These are phyloP conservation scores for Lolium perenne DNA, from an alignment of 176 grass and related monocot species.

Conservation along the genomic window DNA sequence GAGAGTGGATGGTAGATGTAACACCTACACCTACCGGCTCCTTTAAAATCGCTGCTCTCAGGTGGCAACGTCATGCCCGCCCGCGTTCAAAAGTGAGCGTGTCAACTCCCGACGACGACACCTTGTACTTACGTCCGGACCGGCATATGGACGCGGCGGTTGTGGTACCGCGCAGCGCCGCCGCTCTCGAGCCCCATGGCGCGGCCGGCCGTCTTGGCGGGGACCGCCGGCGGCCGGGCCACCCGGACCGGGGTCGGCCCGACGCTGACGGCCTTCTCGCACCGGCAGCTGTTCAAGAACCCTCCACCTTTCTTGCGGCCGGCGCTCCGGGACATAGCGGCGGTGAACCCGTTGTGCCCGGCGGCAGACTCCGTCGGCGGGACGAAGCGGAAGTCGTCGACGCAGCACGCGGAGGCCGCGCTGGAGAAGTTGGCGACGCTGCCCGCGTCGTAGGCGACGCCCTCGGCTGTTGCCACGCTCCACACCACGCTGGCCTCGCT, in stretches of 20 bases:
- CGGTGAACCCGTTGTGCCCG: slow-evolving; percentile 49
- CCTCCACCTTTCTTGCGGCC: slow-evolving; percentile 45
- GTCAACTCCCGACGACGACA: neutral
- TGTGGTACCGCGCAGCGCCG: slow-evolving; percentile 16
- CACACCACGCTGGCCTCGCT: slow-evolving; percentile 83
- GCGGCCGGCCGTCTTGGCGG: neutral
- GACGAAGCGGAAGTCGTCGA: slow-evolving; percentile 57
- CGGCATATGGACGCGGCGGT: slow-evolving; percentile 37
- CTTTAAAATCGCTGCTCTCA: too few species aligned
- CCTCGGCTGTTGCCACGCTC: slow-evolving; percentile 74
- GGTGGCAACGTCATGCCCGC: neutral
- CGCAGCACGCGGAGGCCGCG: slow-evolving; percentile 60
- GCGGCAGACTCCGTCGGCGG: neutral
- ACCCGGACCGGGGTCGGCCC: slow-evolving; percentile 55
- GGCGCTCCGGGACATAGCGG: slow-evolving; percentile 51
- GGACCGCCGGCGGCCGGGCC: slow-evolving; percentile 18
- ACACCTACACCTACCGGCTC: too few species aligned
- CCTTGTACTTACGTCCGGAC: slow-evolving; percentile 38
- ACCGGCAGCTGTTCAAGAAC: slow-evolving; percentile 59
- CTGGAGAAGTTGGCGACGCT: slow-evolving; percentile 77
- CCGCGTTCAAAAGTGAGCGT: neutral
- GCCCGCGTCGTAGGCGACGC: slow-evolving; percentile 52
- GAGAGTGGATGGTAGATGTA: too few species aligned
- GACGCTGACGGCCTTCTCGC: slow-evolving; percentile 77
- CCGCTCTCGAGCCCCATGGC: neutral